phyloP scores from a whole-genome alignment of 306 rosid genomes.

The Cucurbita argyrosperma region DNA sequence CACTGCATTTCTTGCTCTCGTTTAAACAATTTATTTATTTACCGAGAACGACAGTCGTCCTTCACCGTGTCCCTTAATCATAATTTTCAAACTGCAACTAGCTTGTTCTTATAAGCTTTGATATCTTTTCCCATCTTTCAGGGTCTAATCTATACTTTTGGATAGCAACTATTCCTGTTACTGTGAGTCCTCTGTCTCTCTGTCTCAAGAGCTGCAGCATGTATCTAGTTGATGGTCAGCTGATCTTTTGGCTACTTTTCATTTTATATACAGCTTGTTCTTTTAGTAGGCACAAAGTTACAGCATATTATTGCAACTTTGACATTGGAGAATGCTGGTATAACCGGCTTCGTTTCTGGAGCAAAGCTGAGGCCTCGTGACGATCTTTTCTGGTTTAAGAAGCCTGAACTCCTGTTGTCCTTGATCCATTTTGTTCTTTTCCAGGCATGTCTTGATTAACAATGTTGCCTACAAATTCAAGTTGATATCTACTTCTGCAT shows the following conservation, averaged over 20 bases:
- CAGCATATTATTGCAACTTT: conserved; percentile 89
- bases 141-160: conserved; percentile 96
- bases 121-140: conserved; percentile 18
- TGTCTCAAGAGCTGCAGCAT: not conserved
- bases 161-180: conserved; percentile 80
- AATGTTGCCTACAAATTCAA: not conserved
- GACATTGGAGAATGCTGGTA: conserved; percentile 75
- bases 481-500: not conserved
- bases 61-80: not conserved
- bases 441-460: conserved; percentile 40
- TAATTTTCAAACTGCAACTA: not conserved
- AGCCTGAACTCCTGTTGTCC: conserved; percentile 74
- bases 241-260: not conserved
- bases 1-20: not conserved
- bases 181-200: conserved; percentile 38
- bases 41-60: not conserved
- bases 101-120: conserved; percentile 6
- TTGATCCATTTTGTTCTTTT: conserved; percentile 91
- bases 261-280: conserved; percentile 57
- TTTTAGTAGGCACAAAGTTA: conserved; percentile 82
- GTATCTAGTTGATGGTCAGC: conserved; percentile 5
- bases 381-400: conserved; percentile 96
- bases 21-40: not conserved
- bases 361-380: conserved; percentile 84
- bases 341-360: conserved; percentile 36